A percentile compares a stretch with the other conserved stretches of the same genome.
phyloP scores from a whole-genome alignment of 495 filamentous ascomycete species.

The Penicillium goetzii region DNA sequence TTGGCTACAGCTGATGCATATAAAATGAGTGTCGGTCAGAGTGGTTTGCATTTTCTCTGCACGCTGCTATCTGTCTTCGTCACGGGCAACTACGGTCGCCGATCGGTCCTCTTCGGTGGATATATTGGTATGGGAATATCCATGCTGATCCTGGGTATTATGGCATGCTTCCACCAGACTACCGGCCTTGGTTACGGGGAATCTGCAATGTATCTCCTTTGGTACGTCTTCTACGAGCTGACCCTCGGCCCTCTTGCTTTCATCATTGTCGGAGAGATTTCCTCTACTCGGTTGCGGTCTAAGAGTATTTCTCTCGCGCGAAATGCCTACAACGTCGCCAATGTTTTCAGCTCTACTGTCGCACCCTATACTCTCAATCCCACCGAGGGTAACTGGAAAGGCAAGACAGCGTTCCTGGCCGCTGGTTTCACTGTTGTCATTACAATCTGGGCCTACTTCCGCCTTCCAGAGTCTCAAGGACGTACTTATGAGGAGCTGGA shows the following conservation, averaged over 20 bases:
- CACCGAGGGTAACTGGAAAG: constrained; percentile 3
- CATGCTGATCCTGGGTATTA: constrained; percentile 5
- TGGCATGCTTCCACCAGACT: constrained; percentile 1
- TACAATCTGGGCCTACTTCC: constrained; percentile 3
- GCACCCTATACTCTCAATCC: constrained; percentile 4
- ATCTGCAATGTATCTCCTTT: not conserved
- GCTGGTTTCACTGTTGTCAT: not conserved
- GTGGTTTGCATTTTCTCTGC: constrained; percentile 2
- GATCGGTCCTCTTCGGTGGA: not conserved
- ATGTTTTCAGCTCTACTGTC: constrained; percentile 6
- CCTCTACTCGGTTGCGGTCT: constrained; percentile 62
- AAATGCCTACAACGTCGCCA: constrained; percentile 56
- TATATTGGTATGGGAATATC: not conserved
- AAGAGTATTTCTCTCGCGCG: constrained; percentile 65
- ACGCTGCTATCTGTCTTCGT: constrained; percentile 1
- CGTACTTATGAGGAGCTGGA: constrained; percentile 8
- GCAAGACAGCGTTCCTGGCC: constrained; percentile 1
- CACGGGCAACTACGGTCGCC: not conserved
- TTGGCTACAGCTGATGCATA: constrained; percentile 32
- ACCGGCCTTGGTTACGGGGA: constrained; percentile 2
- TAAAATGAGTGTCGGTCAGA: constrained; percentile 9
- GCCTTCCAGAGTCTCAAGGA: not conserved
- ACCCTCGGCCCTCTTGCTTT: constrained; percentile 70
- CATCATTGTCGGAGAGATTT: constrained; percentile 66
- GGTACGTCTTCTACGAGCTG: constrained; percentile 51